Evolutionary conservation across 495 filamentous ascomycete species (phyloP).

Genomic region (Hypoxylon trugodes): DNA sequence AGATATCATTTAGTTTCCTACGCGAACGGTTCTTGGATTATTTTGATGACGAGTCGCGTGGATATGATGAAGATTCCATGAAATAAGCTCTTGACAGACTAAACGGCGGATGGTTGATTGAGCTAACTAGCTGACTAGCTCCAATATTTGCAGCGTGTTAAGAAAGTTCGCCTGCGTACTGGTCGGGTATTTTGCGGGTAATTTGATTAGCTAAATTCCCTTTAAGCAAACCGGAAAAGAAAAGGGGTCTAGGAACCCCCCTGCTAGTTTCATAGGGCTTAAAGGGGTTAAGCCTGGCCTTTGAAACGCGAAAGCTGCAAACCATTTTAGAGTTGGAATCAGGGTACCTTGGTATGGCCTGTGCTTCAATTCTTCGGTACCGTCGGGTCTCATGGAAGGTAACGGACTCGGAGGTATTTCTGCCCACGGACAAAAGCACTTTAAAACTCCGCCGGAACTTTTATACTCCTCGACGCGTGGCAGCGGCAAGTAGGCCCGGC

Average conservation of each 20-base stretch:
- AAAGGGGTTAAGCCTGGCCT: slow-evolving; percentile 7
- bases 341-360: no score
- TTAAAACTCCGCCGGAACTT: slow-evolving; percentile 9
- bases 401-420: slow-evolving; percentile 19
- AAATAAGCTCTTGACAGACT: not conserved
- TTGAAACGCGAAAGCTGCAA: slow-evolving; percentile 35
- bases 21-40: not conserved
- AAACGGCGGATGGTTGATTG: not conserved
- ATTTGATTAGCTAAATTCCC: slow-evolving; percentile 16
- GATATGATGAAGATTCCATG: slow-evolving; percentile 2
- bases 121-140: no score
- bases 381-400: not conserved
- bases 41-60: not conserved
- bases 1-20: not conserved
- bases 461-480: slow-evolving; percentile 29
- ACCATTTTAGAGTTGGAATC: not conserved
- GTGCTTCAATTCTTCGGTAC: slow-evolving; percentile 20
- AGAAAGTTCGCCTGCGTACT: slow-evolving; percentile 4
- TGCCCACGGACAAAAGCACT: slow-evolving; percentile 7
- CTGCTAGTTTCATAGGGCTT: slow-evolving; percentile 17
- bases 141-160: no score
- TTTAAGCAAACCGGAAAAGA: slow-evolving; percentile 5
- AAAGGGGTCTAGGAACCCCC: not conserved
- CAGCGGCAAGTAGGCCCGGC: not conserved
- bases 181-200: slow-evolving; percentile 15